Conservation (phyloP, 192 early-diverging fungal genomes). For the Chytriomyces confervae region DNA sequence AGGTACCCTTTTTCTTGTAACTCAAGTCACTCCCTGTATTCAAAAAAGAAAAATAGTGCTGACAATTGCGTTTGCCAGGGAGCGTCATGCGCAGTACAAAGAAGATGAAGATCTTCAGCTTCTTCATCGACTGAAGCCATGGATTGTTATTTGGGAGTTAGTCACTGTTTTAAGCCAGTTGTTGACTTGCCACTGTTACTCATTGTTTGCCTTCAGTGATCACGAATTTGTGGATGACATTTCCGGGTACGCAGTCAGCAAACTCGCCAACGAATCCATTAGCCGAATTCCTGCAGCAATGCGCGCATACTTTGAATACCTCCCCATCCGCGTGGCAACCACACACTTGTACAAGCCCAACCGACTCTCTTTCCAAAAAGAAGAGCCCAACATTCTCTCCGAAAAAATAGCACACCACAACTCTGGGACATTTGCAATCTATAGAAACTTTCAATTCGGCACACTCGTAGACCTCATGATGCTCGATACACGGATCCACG, state of each 20-base stretch:
- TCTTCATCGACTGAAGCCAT: slow-evolving; percentile 40
- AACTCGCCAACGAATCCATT: slow-evolving; percentile 16
- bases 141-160: slow-evolving; percentile 43
- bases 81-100: slow-evolving; percentile 52
- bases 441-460: slow-evolving; percentile 49
- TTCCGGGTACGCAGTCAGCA: slow-evolving; percentile 16
- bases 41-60: slow-evolving; percentile 23
- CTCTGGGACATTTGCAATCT: slow-evolving; percentile 36
- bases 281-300: slow-evolving; percentile 37
- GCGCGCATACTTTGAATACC: slow-evolving; percentile 54
- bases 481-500: slow-evolving; percentile 53
- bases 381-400: neutral
- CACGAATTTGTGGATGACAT: slow-evolving; percentile 54
- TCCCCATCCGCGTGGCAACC: slow-evolving; percentile 43
- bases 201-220: slow-evolving; percentile 9
- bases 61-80: slow-evolving; percentile 36
- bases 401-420: neutral
- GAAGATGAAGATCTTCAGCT: slow-evolving; percentile 43
- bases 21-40: slow-evolving; percentile 18
- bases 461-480: slow-evolving; percentile 51
- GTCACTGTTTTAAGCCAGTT: neutral
- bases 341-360: neutral
- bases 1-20: slow-evolving; percentile 27
- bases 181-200: neutral
- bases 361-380: neutral